Percentiles rank a stretch among this genome's conserved stretches.
These are phyloP conservation scores for Coemansia sp. DNA, from an alignment of 192 early-diverging fungal species.

Conservation along the genomic window DNA sequence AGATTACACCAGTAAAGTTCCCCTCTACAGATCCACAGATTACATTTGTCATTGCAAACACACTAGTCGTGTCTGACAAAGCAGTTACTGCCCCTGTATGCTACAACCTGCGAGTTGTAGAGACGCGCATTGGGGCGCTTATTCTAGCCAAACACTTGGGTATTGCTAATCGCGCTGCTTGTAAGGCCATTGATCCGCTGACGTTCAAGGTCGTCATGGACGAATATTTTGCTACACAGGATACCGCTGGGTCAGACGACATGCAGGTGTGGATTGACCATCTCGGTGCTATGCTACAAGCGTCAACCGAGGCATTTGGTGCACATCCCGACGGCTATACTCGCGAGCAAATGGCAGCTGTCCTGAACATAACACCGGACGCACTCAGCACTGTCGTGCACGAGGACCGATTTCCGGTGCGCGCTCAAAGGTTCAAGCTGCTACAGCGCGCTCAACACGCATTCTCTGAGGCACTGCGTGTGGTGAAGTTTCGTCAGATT, in stretches of 20 bases:
- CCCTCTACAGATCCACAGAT: slow-evolving; percentile 56
- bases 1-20: slow-evolving; percentile 59
- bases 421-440: slow-evolving; percentile 67
- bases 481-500: slow-evolving; percentile 46
- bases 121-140: slow-evolving; percentile 77
- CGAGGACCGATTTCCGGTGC: slow-evolving; percentile 57
- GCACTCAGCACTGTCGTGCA: slow-evolving; percentile 45
- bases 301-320: slow-evolving; percentile 15
- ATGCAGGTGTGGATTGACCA: slow-evolving; percentile 37
- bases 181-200: slow-evolving; percentile 61
- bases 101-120: slow-evolving; percentile 93
- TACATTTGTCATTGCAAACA: slow-evolving; percentile 87
- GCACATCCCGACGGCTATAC: slow-evolving; percentile 31
- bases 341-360: slow-evolving; percentile 37
- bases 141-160: slow-evolving; percentile 59
- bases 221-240: slow-evolving; percentile 25
- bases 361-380: slow-evolving; percentile 38
- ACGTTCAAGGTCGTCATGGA: slow-evolving; percentile 50
- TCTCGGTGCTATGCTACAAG: slow-evolving; percentile 25
- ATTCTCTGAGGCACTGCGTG: slow-evolving; percentile 74
- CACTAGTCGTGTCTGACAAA: slow-evolving; percentile 82
- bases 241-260: neutral
- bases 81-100: slow-evolving; percentile 78
- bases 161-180: slow-evolving; percentile 36
- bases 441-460: slow-evolving; percentile 81